Percentiles rank a stretch among this genome's conserved stretches.
Evolutionary conservation across 306 rosid genomes (phyloP).

Genomic region (Trichosanthes truncata): DNA sequence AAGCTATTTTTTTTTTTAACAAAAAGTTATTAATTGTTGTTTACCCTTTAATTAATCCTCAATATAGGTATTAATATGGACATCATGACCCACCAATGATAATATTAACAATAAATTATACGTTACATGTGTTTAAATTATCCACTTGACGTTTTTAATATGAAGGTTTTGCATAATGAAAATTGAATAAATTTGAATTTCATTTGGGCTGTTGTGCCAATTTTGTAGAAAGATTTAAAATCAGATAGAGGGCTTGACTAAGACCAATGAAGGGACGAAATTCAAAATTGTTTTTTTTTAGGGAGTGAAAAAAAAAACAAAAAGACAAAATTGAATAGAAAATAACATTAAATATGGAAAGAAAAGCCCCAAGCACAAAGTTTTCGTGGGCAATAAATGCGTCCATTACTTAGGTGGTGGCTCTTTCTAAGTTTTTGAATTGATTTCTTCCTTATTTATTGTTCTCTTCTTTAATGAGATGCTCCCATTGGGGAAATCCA

Average conservation of each 20-base stretch:
- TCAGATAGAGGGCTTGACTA: not conserved
- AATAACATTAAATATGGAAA: not conserved
- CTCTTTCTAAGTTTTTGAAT: not conserved
- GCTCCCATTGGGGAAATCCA: not conserved
- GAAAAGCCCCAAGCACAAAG: not conserved
- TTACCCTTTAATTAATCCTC: too few species aligned
- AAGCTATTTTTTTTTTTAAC: too few species aligned
- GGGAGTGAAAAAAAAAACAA: not conserved
- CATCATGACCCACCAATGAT: not conserved
- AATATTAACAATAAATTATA: too few species aligned
- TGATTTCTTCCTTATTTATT: not conserved
- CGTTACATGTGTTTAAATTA: not conserved
- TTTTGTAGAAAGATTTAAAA: not conserved
- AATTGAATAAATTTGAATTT: not conserved
- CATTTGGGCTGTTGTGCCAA: not conserved
- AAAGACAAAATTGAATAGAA: not conserved
- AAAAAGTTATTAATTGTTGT: too few species aligned
- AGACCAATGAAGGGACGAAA: not conserved
- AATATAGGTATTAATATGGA: too few species aligned
- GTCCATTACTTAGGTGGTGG: conserved; percentile 4
- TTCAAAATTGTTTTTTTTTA: too few species aligned
- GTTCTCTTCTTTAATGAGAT: not conserved
- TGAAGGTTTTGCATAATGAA: not conserved
- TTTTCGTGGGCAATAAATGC: not conserved
- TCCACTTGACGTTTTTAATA: not conserved